These are phyloP conservation scores for Thielaviopsis musarum DNA, from an alignment of 2,329 filamentous ascomycete genomes.

Conservation along the genomic window DNA sequence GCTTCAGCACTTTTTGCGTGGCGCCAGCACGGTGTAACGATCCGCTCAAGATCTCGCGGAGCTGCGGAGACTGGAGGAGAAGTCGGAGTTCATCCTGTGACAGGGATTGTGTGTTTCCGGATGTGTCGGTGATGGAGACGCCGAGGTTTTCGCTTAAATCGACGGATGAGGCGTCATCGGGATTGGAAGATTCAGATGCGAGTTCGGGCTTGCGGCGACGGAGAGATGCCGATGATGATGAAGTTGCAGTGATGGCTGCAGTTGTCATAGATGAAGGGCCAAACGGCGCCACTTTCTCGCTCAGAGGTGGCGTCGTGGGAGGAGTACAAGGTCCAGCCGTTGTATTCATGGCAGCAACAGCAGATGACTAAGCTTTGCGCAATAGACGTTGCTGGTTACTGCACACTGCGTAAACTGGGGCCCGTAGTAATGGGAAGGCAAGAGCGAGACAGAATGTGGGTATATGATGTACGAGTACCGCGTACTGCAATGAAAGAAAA, in stretches of 20 bases:
- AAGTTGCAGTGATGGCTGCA: background rate
- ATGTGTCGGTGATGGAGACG: slow-evolving; percentile 7
- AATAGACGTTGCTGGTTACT: background rate
- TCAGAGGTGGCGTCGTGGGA: slow-evolving; percentile 4
- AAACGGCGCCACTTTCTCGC: background rate
- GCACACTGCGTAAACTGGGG: no score
- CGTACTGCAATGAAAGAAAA: background rate
- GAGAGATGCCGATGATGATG: background rate
- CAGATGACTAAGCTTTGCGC: background rate
- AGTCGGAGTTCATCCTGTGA: slow-evolving; percentile 14
- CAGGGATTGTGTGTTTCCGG: slow-evolving; percentile 13
- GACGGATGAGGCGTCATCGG: background rate
- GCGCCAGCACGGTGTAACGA: slow-evolving; percentile 1
- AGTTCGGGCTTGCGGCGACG: slow-evolving; percentile 2
- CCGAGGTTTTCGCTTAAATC: slow-evolving; percentile 13
- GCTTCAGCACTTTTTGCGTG: slow-evolving; percentile 1
- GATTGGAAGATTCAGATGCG: background rate
- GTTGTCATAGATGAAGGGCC: background rate
- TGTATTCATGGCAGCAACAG: slow-evolving; percentile 1
- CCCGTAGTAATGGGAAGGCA: background rate
- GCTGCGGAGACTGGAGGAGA: slow-evolving; percentile 8
- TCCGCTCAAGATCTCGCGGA: slow-evolving; percentile 4
- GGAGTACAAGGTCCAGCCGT: slow-evolving; percentile 1
- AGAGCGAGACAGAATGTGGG: background rate
- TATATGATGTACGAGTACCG: background rate